Evolutionary conservation across 73 alveolate species (phyloP).

Genomic region (Stentor coeruleus): DNA sequence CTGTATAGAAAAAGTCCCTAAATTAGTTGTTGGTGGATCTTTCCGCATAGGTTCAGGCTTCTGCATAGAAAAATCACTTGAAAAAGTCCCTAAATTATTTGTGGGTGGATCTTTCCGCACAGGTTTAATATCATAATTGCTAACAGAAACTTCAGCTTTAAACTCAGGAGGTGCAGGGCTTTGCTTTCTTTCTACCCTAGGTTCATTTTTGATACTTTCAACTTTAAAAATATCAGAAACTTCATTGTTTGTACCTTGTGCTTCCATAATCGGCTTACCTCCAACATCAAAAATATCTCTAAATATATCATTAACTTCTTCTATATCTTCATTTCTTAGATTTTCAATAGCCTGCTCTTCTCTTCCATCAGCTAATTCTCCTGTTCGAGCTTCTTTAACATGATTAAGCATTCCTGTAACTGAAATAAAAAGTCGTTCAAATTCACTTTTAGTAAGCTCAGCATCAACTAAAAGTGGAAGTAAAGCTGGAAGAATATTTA

Average conservation of each 20-base stretch:
- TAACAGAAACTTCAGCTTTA: neutral
- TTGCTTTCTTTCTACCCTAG: neutral
- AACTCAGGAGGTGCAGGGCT: neutral
- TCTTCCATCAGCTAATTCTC: conserved; percentile 50
- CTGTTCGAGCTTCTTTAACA: conserved; percentile 69
- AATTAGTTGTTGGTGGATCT: neutral
- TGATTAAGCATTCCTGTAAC: conserved; percentile 63
- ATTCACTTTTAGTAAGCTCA: conserved; percentile 65
- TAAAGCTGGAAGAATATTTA: conserved; percentile 77
- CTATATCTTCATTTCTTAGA: neutral
- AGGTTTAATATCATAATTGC: neutral
- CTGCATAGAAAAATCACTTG: too few relatives aligned
- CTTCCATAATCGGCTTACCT: neutral
- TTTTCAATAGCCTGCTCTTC: neutral
- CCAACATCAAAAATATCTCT: conserved; percentile 18
- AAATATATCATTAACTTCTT: neutral
- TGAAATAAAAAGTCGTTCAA: conserved; percentile 53
- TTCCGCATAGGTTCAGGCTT: too few relatives aligned
- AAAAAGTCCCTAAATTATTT: neutral
- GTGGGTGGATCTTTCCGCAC: neutral
- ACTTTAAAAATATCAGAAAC: neutral
- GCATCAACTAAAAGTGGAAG: conserved; percentile 81
- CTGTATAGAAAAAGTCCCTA: neutral
- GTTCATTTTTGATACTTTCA: neutral
- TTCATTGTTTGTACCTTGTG: neutral